phyloP scores from a whole-genome alignment of 2,329 filamentous ascomycete genomes.

The Botryotinia narcissicola region DNA sequence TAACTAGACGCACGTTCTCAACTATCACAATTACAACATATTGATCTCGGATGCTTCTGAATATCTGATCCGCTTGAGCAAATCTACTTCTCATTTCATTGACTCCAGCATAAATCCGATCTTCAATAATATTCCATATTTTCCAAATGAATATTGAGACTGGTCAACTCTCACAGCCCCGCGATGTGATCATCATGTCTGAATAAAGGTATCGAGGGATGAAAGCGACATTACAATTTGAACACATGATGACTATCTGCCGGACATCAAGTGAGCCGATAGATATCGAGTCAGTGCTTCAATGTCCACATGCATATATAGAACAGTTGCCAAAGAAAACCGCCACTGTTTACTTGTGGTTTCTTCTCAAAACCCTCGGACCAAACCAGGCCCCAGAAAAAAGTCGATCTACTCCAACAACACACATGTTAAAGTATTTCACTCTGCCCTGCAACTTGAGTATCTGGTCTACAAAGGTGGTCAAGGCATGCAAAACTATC shows the following conservation, averaged over 20 bases:
- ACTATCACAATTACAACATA: background rate
- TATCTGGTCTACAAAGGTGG: background rate
- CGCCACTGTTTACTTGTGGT: background rate
- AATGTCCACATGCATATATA: background rate
- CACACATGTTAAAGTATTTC: background rate
- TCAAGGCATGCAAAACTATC: background rate
- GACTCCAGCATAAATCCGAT: background rate
- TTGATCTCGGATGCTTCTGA: background rate
- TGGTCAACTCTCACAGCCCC: background rate
- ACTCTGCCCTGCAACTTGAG: background rate
- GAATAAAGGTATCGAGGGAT: background rate
- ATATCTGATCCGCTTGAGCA: background rate
- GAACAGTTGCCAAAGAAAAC: background rate
- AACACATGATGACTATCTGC: background rate
- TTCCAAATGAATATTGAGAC: background rate
- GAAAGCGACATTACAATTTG: background rate
- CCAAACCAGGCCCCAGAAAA: background rate
- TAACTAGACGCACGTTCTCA: background rate
- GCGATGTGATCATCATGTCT: background rate
- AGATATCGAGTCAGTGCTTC: background rate
- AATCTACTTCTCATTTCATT: background rate
- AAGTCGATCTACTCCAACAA: background rate
- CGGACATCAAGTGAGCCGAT: background rate
- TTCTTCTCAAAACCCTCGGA: background rate
- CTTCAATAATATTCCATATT: background rate